Evolutionary conservation across 176 grass and related monocot species (phyloP), one percentile per base, ranked within the genome.

Genomic region (Oryza rufipogon): DNA sequence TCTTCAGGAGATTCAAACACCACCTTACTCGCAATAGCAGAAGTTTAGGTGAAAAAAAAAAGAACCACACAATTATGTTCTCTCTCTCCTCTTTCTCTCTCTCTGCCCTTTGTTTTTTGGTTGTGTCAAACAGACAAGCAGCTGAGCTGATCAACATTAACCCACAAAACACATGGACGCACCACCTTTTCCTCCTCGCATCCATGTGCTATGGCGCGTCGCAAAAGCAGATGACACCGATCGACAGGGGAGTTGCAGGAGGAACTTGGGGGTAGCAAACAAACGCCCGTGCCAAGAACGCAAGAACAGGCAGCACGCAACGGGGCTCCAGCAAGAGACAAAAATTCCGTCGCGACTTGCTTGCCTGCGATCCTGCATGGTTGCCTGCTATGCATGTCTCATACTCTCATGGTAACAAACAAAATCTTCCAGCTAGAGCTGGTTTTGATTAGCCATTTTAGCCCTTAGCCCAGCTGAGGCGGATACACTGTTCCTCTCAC

Each of bases 221-320:
- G 60, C 68, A 19, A 68, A 68, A 81, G 30, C 70, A 5, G 45
- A 30, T 28, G 60, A 70, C 77, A 44, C 44, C 33, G 26, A 28
- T 77, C 34, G 19, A 1, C 16, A 12, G 39, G 33, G 39, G 2
- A 45, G 28, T 74, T 58, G 76, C 84, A 65, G 76, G 17, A 30
- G 16, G 52, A 3, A 30, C 45, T 56, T 56, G 33, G 52, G 32
- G 52, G 32, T 3, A 52, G 77, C 22, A 66, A 74, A 74, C 85
- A 75, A 86, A 56, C 45, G 45, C 77, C 84, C 84, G 84, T 86
- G 84, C 34, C 51, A 47, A 39, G 22, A 54, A 73, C 70, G 14
- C 34, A 20, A 26, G 60, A 86, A n/a, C 77, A 74, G 36, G 36
- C 70, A 87, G 33, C 63, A 60, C 32, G 70, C 11, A 28, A 20